These are phyloP conservation scores for Colletotrichum chrysophilum DNA, from an alignment of 2,329 filamentous ascomycete genomes.

Conservation along the genomic window DNA sequence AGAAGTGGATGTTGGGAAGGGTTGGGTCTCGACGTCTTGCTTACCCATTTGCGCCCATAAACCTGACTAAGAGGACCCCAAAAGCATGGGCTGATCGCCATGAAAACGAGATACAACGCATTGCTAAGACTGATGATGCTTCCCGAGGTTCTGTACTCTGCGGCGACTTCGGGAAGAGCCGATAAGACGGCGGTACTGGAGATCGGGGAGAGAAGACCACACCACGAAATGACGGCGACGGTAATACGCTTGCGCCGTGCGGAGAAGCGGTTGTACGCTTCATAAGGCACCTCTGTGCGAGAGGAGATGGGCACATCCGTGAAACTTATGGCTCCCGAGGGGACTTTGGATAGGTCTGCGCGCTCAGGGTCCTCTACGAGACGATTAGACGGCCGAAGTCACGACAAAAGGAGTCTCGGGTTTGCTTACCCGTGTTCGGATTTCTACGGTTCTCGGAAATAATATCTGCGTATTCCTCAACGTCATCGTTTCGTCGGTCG, in stretches of 20 bases:
- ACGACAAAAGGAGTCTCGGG: background rate
- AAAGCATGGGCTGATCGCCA: conserved; percentile 69
- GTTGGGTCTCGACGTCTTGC: conserved; percentile 20
- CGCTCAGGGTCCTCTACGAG: background rate
- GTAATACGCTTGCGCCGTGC: conserved; percentile 68
- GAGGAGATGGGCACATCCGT: conserved; percentile 6
- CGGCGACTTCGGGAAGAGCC: conserved; percentile 76
- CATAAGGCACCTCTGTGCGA: conserved; percentile 48
- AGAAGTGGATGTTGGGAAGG: background rate
- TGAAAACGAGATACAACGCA: conserved; percentile 74
- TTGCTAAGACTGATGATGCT: conserved; percentile 69
- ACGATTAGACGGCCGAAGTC: background rate
- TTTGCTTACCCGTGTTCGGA: background rate
- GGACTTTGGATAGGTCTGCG: background rate
- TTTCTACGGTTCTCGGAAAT: background rate
- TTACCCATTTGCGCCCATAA: conserved; percentile 55
- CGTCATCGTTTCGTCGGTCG: background rate
- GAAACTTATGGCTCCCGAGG: conserved; percentile 7
- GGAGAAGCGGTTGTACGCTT: conserved; percentile 70
- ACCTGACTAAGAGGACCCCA: conserved; percentile 71
- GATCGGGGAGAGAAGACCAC: conserved; percentile 77
- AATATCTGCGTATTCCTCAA: conserved; percentile 14
- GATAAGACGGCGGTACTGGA: conserved; percentile 76
- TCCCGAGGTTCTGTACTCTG: conserved; percentile 67
- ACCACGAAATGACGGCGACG: conserved; percentile 73